Evolutionary conservation across 1,139 yeast species (phyloP).

Genomic region (Sugiyamaella neomexicana): DNA sequence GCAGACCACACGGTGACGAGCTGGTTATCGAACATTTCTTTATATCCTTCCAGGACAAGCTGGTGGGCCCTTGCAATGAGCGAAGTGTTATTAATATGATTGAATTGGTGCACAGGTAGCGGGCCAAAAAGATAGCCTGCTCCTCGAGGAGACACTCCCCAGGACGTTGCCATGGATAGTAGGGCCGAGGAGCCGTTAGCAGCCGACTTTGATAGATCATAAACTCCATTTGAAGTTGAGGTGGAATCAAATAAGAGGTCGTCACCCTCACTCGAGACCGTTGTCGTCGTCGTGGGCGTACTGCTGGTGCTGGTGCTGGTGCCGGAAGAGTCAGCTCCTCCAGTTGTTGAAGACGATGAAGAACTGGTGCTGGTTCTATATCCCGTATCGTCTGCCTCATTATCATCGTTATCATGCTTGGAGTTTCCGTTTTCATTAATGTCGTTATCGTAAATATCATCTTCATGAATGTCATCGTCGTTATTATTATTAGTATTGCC

Average conservation of each 20-base stretch:
- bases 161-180: slow-evolving; percentile 36
- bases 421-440: background rate
- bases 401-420: background rate
- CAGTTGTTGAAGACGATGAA: too few species aligned
- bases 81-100: slow-evolving; percentile 73
- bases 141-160: slow-evolving; percentile 98
- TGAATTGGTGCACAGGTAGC: slow-evolving; percentile 76
- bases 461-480: slow-evolving; percentile 16
- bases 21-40: slow-evolving; percentile 82
- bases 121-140: slow-evolving; percentile 94
- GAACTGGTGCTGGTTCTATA: too few species aligned
- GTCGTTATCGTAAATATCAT: slow-evolving; percentile 11
- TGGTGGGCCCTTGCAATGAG: slow-evolving; percentile 97
- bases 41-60: slow-evolving; percentile 93
- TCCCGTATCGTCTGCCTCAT: too few species aligned
- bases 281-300: too few species aligned
- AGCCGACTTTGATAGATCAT: slow-evolving; percentile 10
- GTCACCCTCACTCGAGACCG: too few species aligned
- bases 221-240: slow-evolving; percentile 1
- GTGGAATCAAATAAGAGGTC: too few species aligned
- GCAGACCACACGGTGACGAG: slow-evolving; percentile 94
- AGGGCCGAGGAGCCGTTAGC: slow-evolving; percentile 1
- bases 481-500: slow-evolving; percentile 15
- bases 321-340: too few species aligned
- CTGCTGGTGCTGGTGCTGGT: too few species aligned